Evolutionary conservation across 352 stramenopile species (phyloP), one percentile per base, ranked within the genome.

Genomic region (Phytophthora agathidicida): DNA sequence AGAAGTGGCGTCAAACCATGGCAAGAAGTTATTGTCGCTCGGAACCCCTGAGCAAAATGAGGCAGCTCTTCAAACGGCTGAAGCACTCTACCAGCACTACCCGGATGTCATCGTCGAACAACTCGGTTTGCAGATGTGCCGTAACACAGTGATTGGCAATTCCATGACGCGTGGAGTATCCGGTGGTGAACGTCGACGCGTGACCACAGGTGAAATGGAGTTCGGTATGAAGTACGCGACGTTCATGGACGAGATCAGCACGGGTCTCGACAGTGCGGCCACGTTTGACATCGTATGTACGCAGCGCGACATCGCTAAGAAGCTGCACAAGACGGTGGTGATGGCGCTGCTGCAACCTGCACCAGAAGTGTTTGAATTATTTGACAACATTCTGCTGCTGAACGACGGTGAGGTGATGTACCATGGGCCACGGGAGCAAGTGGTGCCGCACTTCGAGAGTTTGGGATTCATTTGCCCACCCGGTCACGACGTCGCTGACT

Each of bases 241-340:
- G 14, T 88, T 89, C 39, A 77, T 77, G 56, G 90, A 98, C 65
- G 80, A 93, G 68, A 93, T 98, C 49, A 91, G 71, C 48, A 97
- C 88, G 30, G 92, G 92, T 3, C 75, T 98, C 11, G 90, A 98
- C 69, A 75, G 71, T 23, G 76, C 86, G 1, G 93, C 87, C 6
- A 93, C 89, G 0, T 96, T 75, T 54, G 89, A 97, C 48, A 97
- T 98, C 62, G 73, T 85, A 16, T 44, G 38, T 10, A 42, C 44
- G 11, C 54, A 77, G 19, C 49, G 59, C 1, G 37, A 50, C 26
- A 62, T 76, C 22, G 68, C 68, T 5, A 49, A 71, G 47, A 50
- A 20, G 1, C 42, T 84, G 3, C 49, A 72, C 27, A 59, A 68
- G 32, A 80, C 70, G 11, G 44, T 63, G 19, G 73, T 84, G 7